Evolutionary conservation across 306 rosid genomes (phyloP), one percentile per base, ranked within the genome.

Genomic region (Ochetophila trinervis): DNA sequence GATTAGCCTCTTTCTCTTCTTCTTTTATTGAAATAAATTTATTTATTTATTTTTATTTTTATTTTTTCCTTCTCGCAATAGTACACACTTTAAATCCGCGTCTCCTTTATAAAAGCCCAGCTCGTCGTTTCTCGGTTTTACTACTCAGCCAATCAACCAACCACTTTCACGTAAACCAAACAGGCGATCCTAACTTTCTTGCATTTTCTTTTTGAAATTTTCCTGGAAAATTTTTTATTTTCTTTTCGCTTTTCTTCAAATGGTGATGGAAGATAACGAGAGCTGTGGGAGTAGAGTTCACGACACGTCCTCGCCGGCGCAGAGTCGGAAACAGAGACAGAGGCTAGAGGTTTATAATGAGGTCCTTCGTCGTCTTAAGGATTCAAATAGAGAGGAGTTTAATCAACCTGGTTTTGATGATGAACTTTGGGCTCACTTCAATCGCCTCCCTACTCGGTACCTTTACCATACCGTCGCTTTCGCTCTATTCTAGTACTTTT

Each of bases 361-460:
- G 75, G 95, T 94, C 71, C 89, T 94, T 27, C 92, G 95, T 44
- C 99, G 97, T 30, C 81, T 94, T 45, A 88, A 77, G 71, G 86
- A 88, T 70, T 94, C 91, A 37, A 55, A 77, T 57, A 66, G 75
- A 83, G 65, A 71, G 6, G 97, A 90, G 54, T 82, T 91, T 52
- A 32, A 78, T 69, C 87, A 72, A 22, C 99, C 95, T 40, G 90
- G 90, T 69, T 94, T 94, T 44, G 81, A 86, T 52, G 95, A 88
- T 67, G 82, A 83, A 70, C 95, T 94, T 19, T 94, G 95, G 97
- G 67, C 90, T 76, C 99, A 94, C 84, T 94, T 94, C 67, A 88
- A 86, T 79, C 96, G 97, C 69, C 99, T 94, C 13, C 99, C 99
- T 10, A 53, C 97, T 67, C 88, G 99, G 99, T 94, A 62, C 76